A percentile compares a stretch with the other conserved stretches of the same genome.
phyloP scores from a whole-genome alignment of 169 alveolate genomes.

The Condylostoma magnum region DNA sequence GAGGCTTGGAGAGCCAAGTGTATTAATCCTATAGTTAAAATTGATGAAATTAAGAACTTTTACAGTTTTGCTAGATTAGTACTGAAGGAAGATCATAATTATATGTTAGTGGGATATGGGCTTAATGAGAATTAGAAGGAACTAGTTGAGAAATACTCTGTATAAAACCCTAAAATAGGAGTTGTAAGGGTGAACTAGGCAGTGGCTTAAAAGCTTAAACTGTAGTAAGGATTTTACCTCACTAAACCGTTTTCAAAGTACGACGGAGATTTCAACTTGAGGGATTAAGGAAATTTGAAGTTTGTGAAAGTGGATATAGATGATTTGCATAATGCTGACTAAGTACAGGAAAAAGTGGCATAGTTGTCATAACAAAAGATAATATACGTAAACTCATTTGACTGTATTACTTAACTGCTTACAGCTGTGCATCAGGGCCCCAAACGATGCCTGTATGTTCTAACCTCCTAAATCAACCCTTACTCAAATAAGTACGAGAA shows the following conservation, averaged over 20 bases:
- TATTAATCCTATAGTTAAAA: background rate
- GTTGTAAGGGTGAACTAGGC: background rate
- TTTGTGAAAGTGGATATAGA: background rate
- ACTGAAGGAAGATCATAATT: background rate
- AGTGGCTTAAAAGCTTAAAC: background rate
- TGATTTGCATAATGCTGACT: background rate
- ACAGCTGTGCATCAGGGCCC: conserved; percentile 5
- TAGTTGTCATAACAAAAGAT: background rate
- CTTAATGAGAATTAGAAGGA: background rate
- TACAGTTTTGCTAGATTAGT: background rate
- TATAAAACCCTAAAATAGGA: background rate
- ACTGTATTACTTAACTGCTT: background rate
- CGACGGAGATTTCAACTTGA: conserved; percentile 23
- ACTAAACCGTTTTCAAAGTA: background rate
- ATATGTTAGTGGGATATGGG: background rate
- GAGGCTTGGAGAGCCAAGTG: conserved; percentile 31
- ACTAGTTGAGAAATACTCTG: conserved; percentile 1
- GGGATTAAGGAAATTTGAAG: background rate
- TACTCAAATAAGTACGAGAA: conserved; percentile 6
- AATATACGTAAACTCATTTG: background rate
- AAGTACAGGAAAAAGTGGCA: background rate
- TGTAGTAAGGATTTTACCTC: background rate
- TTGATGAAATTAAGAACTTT: background rate
- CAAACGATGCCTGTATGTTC: background rate
- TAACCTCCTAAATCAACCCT: conserved; percentile 14